A percentile compares a stretch with the other conserved stretches of the same genome.
phyloP scores from a whole-genome alignment of 306 rosid genomes.

The Mucuna pruriens region DNA sequence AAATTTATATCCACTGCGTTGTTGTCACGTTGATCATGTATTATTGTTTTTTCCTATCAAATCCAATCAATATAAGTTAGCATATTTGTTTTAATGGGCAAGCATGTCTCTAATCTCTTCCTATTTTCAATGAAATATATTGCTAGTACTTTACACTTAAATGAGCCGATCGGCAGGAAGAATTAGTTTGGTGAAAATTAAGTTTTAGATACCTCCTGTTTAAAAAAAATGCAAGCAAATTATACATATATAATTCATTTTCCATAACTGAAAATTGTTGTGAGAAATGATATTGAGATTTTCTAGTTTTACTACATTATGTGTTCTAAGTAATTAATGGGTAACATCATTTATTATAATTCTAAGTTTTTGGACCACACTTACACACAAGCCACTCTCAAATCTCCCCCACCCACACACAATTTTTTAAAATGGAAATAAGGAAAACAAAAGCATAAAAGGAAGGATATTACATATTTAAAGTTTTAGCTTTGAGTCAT shows the following conservation, averaged over 20 bases:
- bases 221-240: too few species aligned
- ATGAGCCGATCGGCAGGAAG: too few species aligned
- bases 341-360: constrained; percentile 36
- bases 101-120: not conserved
- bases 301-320: not conserved
- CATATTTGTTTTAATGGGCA: too few species aligned
- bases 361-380: constrained; percentile 38
- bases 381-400: not conserved
- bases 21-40: too few species aligned
- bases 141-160: too few species aligned
- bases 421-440: not conserved
- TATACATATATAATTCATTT: constrained; percentile 10
- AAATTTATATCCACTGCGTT: too few species aligned
- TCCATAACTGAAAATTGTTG: not conserved
- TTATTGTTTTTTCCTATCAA: too few species aligned
- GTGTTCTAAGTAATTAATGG: constrained; percentile 32
- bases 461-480: constrained; percentile 18
- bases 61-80: too few species aligned
- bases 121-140: constrained; percentile 17
- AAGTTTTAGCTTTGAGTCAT: constrained; percentile 43
- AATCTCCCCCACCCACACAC: constrained; percentile 15
- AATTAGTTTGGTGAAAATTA: too few species aligned
- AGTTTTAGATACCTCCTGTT: too few species aligned
- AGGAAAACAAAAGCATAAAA: constrained; percentile 7
- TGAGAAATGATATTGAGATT: not conserved